Evolutionary conservation across 2,329 filamentous ascomycete genomes (phyloP).

Genomic region (Ambrosiella xylebori): DNA sequence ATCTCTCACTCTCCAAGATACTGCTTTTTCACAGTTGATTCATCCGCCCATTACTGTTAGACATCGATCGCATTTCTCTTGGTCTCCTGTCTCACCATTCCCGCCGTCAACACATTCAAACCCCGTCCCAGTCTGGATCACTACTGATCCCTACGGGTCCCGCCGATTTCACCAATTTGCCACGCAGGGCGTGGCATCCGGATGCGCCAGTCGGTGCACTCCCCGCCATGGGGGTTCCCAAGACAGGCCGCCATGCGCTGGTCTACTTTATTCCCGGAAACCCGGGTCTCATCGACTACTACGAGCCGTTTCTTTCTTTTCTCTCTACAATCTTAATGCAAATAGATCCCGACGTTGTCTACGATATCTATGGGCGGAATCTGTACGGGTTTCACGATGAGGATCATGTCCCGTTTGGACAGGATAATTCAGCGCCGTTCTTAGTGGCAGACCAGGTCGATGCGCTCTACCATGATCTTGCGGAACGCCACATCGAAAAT

Average conservation of each 20-base stretch:
- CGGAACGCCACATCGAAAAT: constrained; percentile 18
- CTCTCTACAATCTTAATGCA: constrained; percentile 36
- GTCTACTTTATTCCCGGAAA: constrained; percentile 64
- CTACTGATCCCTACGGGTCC: not conserved
- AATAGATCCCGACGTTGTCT: constrained; percentile 22
- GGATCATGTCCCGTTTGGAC: constrained; percentile 30
- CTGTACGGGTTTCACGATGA: constrained; percentile 40
- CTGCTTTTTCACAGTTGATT: too few species aligned
- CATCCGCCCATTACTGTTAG: too few species aligned
- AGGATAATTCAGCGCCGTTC: constrained; percentile 26
- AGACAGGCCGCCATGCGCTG: constrained; percentile 25
- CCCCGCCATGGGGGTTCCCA: constrained; percentile 17
- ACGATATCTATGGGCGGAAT: constrained; percentile 41
- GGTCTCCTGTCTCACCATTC: too few species aligned
- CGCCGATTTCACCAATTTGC: not conserved
- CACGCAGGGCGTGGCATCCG: constrained; percentile 11
- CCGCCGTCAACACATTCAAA: too few species aligned
- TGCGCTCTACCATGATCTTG: constrained; percentile 24
- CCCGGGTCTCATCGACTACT: constrained; percentile 59
- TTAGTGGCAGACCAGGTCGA: constrained; percentile 37
- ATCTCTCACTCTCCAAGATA: too few species aligned
- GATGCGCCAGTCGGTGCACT: constrained; percentile 13
- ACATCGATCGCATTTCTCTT: too few species aligned
- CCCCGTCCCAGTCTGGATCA: too few species aligned
- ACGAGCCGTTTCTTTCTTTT: constrained; percentile 45